Conservation (phyloP, 2,329 filamentous ascomycete species). For the Emergomyces orientalis region DNA sequence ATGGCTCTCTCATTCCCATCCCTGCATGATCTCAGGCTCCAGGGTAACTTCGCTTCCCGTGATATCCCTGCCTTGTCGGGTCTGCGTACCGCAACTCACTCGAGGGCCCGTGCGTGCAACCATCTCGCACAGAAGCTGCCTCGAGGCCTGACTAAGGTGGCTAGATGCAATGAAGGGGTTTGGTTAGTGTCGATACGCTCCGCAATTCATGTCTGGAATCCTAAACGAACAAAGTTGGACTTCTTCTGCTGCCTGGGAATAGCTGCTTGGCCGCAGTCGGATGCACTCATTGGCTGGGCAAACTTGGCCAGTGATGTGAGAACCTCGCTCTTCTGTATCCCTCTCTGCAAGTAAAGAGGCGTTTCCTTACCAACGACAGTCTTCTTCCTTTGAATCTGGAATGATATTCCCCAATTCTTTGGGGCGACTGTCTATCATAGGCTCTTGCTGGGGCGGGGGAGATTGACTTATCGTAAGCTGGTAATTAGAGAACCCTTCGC, state of each 20-base stretch:
- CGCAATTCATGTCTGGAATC: not conserved
- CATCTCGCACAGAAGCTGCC: not conserved
- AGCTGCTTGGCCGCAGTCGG: not conserved
- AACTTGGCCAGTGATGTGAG: not conserved
- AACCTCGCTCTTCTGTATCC: not conserved
- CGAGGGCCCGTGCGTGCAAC: constrained; percentile 1
- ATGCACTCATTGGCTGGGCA: not conserved
- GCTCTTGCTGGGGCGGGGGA: no score
- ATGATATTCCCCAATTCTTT: not conserved
- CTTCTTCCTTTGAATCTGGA: not conserved
- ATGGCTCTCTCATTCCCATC: not conserved
- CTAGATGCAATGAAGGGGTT: no score
- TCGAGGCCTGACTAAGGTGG: not conserved
- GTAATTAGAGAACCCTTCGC: not conserved
- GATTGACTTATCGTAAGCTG: not conserved
- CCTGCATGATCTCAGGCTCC: not conserved
- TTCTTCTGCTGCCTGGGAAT: not conserved
- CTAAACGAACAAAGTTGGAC: not conserved
- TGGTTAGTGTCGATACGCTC: not conserved
- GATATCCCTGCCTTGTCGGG: not conserved
- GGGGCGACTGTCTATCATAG: not conserved
- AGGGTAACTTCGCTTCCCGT: not conserved
- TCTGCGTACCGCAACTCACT: not conserved
- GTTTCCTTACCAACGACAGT: not conserved
- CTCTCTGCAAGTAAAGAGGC: not conserved